These are phyloP conservation scores for Geosmithia morbida DNA, from an alignment of 2,329 filamentous ascomycete genomes.

Conservation along the genomic window DNA sequence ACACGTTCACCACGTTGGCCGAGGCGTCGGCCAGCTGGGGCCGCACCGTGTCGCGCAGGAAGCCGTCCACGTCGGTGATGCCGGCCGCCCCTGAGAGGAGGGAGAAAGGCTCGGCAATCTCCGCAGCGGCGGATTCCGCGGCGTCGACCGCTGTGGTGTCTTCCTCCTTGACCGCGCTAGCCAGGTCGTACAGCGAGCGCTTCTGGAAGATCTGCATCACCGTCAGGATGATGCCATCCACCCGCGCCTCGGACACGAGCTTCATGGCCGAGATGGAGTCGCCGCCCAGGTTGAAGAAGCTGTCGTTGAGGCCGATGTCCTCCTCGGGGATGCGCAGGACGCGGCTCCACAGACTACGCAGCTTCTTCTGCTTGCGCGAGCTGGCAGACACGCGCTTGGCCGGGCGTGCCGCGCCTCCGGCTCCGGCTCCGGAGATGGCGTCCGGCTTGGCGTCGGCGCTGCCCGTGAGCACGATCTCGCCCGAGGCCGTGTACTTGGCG, in stretches of 20 bases:
- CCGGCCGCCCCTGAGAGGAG: slow-evolving; percentile 25
- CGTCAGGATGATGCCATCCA: slow-evolving; percentile 30
- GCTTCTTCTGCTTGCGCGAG: slow-evolving; percentile 24
- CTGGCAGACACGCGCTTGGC: slow-evolving; percentile 20
- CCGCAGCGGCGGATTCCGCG: slow-evolving; percentile 10
- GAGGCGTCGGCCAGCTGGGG: slow-evolving; percentile 29
- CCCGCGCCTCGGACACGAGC: slow-evolving; percentile 38
- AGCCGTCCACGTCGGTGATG: slow-evolving; percentile 10
- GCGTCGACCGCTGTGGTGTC: slow-evolving; percentile 6
- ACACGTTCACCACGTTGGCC: slow-evolving; percentile 37
- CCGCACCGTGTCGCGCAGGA: slow-evolving; percentile 31
- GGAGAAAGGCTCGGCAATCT: slow-evolving; percentile 21
- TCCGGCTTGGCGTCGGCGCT: slow-evolving; percentile 5
- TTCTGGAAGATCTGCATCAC: slow-evolving; percentile 41
- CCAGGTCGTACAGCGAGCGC: slow-evolving; percentile 35
- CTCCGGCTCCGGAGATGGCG: neutral
- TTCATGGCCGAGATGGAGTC: slow-evolving; percentile 49
- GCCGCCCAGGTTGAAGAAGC: slow-evolving; percentile 46
- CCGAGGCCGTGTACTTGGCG: slow-evolving; percentile 19
- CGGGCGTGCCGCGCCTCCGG: slow-evolving; percentile 3
- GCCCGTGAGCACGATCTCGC: slow-evolving; percentile 9
- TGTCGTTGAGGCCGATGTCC: slow-evolving; percentile 36
- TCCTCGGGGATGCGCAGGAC: slow-evolving; percentile 27
- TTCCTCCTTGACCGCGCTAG: slow-evolving; percentile 27
- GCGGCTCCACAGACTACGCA: slow-evolving; percentile 32